Evolutionary conservation across 495 filamentous ascomycete species (phyloP), one percentile per base, ranked within the genome.

Genomic region (Tuber umbilicatum): DNA sequence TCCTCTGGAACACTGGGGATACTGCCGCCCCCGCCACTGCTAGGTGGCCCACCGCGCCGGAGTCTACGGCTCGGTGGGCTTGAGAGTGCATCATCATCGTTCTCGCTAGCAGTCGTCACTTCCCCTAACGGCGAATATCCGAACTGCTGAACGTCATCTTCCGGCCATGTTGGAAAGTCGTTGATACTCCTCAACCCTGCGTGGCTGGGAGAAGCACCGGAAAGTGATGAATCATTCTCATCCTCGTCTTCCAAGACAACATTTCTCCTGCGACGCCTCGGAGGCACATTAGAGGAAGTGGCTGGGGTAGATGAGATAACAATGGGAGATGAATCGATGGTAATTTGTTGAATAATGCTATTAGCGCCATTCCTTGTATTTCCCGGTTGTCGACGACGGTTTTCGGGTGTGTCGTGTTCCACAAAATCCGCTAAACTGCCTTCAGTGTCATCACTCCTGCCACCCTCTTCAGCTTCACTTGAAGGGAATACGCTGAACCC

Each of bases 401-500:
- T 70, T 69, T 82, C 74, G 39, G 77, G 80, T 40, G 76, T 82
- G 38, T 82, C 77, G 35, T 82, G 81, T 31, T 78, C 81, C 37
- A 80, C 74, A 73, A 80, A 82, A 35, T 80, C 78, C 14, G 70
- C 47, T 35, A 81, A 50, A 42, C 81, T 82, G 1, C 80, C 80
- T 69, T 79, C 80, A 39, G 81, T 80, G 10, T 78, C 77, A 45
- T 78, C 77, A 68, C 75, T 74, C 21, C 84, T 83, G 19, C 81
- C 78, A 10, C 84, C 85, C n/a, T 84, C 85, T 23, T 77, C 73
- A 31, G 64, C 31, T 27, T 76, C 75, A 37, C 73, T 77, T 23
- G 27, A 64, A 14, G 55, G 55, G 55, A 64, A 64, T 17, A 64
- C 27, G n/a, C 55, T 64, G 55, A 64, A 64, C 3, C 12, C 55